phyloP scores from a whole-genome alignment of 305 asterid species.

The Fraxinus greggii region DNA sequence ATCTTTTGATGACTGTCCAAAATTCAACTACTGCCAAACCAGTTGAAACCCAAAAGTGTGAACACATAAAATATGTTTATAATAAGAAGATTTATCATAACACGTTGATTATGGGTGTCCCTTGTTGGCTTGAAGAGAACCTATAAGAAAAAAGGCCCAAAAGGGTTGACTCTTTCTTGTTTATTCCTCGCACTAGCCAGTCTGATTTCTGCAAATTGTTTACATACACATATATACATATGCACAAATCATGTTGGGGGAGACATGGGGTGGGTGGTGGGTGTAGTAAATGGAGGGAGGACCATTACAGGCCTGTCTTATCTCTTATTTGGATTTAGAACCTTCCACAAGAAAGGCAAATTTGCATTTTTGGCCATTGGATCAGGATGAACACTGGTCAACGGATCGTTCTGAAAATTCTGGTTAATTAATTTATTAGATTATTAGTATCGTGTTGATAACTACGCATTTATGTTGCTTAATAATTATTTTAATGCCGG shows the following conservation, averaged over 20 bases:
- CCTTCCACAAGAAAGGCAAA: slow-evolving; percentile 7
- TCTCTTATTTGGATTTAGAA: not conserved
- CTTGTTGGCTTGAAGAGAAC: slow-evolving; percentile 66
- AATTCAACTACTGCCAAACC: slow-evolving; percentile 1
- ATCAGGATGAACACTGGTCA: slow-evolving; percentile 13
- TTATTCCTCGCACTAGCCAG: slow-evolving; percentile 3
- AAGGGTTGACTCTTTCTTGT: slow-evolving; percentile 41
- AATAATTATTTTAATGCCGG: not conserved
- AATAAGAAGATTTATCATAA: slow-evolving; percentile 12
- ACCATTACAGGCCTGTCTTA: slow-evolving; percentile 20
- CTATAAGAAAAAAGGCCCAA: slow-evolving; percentile 22
- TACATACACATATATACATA: not conserved
- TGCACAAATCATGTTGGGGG: not conserved
- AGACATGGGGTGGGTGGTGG: not conserved
- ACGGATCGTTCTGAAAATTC: not conserved
- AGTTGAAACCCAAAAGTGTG: slow-evolving; percentile 27
- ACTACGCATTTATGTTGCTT: not conserved
- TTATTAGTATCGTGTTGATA: not conserved
- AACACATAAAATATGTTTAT: slow-evolving; percentile 11
- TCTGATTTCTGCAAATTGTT: slow-evolving; percentile 28
- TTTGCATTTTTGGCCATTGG: slow-evolving; percentile 29
- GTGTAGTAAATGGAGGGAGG: not conserved
- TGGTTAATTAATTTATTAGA: not conserved
- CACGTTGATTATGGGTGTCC: slow-evolving; percentile 29
- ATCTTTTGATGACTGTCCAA: slow-evolving; percentile 15